A percentile compares a stretch with the other conserved stretches of the same genome.
Evolutionary conservation across 345 rosid genomes (phyloP).

Genomic region (Ceriops decandra): DNA sequence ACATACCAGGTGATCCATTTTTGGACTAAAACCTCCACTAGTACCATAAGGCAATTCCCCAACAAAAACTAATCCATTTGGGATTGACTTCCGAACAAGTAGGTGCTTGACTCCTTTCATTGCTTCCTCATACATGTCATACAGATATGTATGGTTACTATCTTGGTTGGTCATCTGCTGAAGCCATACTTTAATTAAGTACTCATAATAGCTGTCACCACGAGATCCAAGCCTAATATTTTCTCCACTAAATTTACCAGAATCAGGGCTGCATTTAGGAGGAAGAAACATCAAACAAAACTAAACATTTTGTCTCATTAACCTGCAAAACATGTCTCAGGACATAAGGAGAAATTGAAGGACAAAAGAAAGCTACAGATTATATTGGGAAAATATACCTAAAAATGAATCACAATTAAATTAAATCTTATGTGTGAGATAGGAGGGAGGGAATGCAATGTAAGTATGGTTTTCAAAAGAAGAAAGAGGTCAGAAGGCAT

Average conservation of each 20-base stretch:
- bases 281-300: slow-evolving; percentile 20
- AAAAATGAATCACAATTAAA: too few species aligned
- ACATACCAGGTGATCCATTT: slow-evolving; percentile 98
- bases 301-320: not conserved
- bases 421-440: too few species aligned
- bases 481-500: too few species aligned
- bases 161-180: slow-evolving; percentile 55
- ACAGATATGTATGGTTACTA: slow-evolving; percentile 54
- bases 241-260: slow-evolving; percentile 85
- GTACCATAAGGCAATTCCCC: slow-evolving; percentile 90
- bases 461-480: too few species aligned
- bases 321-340: not conserved
- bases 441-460: too few species aligned
- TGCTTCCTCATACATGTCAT: slow-evolving; percentile 90
- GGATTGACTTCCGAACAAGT: slow-evolving; percentile 79
- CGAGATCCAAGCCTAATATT: slow-evolving; percentile 96
- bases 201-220: slow-evolving; percentile 98
- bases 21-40: slow-evolving; percentile 82
- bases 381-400: too few species aligned
- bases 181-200: slow-evolving; percentile 93
- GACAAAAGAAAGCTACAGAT: not conserved
- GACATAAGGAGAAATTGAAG: not conserved
- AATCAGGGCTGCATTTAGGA: slow-evolving; percentile 62
- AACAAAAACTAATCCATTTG: slow-evolving; percentile 78
- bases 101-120: slow-evolving; percentile 89